Conservation (phyloP, 1,284 basidiomycete genomes). For the Leccinum fuscescens region DNA sequence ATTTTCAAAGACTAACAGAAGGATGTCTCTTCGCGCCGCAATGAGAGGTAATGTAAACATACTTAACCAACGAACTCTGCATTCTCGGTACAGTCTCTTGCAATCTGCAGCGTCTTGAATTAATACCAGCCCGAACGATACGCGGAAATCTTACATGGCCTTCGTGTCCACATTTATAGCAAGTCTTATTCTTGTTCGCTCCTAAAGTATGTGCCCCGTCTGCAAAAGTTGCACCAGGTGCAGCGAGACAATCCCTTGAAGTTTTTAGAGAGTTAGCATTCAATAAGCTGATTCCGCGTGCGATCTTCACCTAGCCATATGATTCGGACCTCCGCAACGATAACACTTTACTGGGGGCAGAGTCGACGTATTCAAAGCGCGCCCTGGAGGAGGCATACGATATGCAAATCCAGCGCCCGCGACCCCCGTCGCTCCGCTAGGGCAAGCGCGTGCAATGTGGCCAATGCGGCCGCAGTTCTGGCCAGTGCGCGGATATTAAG, state of each 20-base stretch:
- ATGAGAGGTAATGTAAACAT: constrained; percentile 7
- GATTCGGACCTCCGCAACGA: constrained; percentile 79
- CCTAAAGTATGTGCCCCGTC: constrained; percentile 44
- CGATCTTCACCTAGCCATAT: constrained; percentile 64
- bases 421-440: constrained; percentile 45
- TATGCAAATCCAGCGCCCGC: constrained; percentile 51
- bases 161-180: constrained; percentile 83
- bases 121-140: neutral
- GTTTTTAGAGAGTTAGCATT: constrained; percentile 7
- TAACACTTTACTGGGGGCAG: constrained; percentile 81
- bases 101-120: constrained; percentile 51
- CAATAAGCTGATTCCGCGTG: neutral
- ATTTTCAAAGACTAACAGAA: constrained; percentile 12
- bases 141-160: constrained; percentile 62
- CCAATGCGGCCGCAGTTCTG: constrained; percentile 79
- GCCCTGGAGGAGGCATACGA: constrained; percentile 69
- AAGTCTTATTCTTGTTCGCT: constrained; percentile 68
- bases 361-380: constrained; percentile 70
- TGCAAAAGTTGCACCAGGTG: constrained; percentile 54
- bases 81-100: constrained; percentile 73
- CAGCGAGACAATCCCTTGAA: constrained; percentile 73
- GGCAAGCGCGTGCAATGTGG: constrained; percentile 75
- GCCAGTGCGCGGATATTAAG: constrained; percentile 13
- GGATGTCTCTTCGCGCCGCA: constrained; percentile 12
- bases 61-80: constrained; percentile 43